Evolutionary conservation across 2,329 filamentous ascomycete species (phyloP).

Genomic region (Acarospora socialis): DNA sequence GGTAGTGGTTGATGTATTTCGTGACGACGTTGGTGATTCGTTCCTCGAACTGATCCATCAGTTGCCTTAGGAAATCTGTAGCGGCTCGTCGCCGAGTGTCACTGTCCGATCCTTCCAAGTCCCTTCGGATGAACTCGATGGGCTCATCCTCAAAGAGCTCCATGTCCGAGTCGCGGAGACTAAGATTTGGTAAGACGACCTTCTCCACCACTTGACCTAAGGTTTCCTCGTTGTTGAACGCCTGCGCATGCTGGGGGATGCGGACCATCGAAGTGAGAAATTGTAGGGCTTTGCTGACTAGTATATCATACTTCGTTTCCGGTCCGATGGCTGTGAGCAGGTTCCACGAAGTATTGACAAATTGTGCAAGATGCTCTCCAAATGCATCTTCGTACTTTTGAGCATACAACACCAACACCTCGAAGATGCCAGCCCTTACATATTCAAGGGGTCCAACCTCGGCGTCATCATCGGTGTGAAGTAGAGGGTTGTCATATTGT

Average conservation of each 20-base stretch:
- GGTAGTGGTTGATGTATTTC: slow-evolving; percentile 73
- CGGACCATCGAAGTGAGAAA: slow-evolving; percentile 84
- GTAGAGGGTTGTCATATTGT: slow-evolving; percentile 67
- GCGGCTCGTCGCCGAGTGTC: slow-evolving; percentile 85
- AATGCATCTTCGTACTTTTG: slow-evolving; percentile 96
- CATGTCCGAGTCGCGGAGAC: slow-evolving; percentile 79
- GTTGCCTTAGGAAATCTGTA: slow-evolving; percentile 80
- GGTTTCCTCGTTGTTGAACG: slow-evolving; percentile 71
- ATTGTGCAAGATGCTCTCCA: slow-evolving; percentile 60
- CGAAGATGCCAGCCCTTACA: slow-evolving; percentile 87
- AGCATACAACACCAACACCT: slow-evolving; percentile 75
- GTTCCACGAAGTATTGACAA: slow-evolving; percentile 83
- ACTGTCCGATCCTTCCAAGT: slow-evolving; percentile 90
- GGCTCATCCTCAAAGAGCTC: slow-evolving; percentile 97
- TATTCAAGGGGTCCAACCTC: slow-evolving; percentile 75
- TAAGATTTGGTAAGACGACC: slow-evolving; percentile 86
- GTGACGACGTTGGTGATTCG: slow-evolving; percentile 78
- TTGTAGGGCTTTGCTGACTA: slow-evolving; percentile 87
- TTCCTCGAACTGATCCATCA: slow-evolving; percentile 77
- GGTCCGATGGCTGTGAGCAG: slow-evolving; percentile 73
- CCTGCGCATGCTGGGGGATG: slow-evolving; percentile 60
- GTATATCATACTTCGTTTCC: slow-evolving; percentile 83
- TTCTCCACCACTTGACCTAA: slow-evolving; percentile 85
- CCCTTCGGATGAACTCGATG: slow-evolving; percentile 91
- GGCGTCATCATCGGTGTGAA: slow-evolving; percentile 76